A percentile compares a stretch with the other conserved stretches of the same genome.
phyloP scores from a whole-genome alignment of 2,329 filamentous ascomycete genomes.

The Sporothrix mexicana region DNA sequence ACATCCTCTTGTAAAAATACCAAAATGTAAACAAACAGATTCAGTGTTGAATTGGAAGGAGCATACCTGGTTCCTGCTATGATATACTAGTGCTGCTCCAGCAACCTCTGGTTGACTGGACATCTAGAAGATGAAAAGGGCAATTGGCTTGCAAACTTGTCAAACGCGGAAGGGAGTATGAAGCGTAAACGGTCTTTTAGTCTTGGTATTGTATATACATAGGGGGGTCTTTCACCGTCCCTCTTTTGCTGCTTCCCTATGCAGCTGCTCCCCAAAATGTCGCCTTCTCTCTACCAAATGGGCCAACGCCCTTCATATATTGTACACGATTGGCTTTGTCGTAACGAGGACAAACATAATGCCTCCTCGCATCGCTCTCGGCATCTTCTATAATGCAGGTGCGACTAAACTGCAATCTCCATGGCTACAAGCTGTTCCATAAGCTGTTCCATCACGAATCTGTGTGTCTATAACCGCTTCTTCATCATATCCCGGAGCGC shows the following conservation, averaged over 20 bases:
- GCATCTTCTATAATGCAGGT: background rate
- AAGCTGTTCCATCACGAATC: background rate
- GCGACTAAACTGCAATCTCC: background rate
- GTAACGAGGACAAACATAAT: background rate
- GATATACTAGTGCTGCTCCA: background rate
- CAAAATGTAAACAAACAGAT: background rate
- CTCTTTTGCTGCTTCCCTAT: background rate
- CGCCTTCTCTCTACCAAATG: background rate
- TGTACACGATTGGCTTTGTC: constrained; percentile 12
- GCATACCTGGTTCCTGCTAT: background rate
- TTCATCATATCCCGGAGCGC: constrained; percentile 53
- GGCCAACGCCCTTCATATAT: background rate
- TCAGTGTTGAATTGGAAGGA: background rate
- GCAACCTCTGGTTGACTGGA: background rate
- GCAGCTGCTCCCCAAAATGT: background rate
- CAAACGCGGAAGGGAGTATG: background rate
- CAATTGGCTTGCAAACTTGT: background rate
- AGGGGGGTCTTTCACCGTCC: background rate
- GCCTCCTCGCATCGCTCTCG: background rate
- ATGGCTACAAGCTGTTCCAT: background rate
- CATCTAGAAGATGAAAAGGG: background rate
- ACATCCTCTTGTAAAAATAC: background rate
- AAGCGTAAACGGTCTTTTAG: background rate
- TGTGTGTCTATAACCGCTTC: constrained; percentile 31
- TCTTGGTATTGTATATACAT: constrained; percentile 26